Conservation (phyloP, 2,329 filamentous ascomycete genomes). For the Xylariaceae sp. region DNA sequence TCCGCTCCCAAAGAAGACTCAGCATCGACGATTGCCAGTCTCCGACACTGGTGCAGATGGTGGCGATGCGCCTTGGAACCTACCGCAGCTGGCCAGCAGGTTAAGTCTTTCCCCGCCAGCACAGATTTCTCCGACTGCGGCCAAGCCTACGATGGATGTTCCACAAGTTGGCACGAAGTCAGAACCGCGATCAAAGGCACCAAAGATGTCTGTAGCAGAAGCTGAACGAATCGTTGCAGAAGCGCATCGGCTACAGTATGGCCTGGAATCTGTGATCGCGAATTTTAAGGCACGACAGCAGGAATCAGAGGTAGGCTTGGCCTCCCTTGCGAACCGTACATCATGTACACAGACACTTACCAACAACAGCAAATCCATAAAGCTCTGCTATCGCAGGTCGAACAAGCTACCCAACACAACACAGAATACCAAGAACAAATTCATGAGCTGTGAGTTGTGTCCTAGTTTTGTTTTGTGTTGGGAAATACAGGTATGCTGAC, state of each 20-base stretch:
- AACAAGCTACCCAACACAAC: conserved; percentile 55
- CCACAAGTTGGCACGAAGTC: background rate
- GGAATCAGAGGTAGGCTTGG: conserved; percentile 51
- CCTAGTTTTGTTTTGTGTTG: no score
- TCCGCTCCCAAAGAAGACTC: conserved; percentile 12
- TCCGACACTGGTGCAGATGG: background rate
- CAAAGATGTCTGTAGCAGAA: conserved; percentile 18
- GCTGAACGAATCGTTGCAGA: conserved; percentile 35
- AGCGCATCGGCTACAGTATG: conserved; percentile 45
- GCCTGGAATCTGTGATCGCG: conserved; percentile 46
- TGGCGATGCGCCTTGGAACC: conserved; percentile 26
- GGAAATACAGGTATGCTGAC: no score
- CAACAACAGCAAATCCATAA: conserved; percentile 54
- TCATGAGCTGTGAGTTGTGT: conserved; percentile 47
- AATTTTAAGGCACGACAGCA: conserved; percentile 54
- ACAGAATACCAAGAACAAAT: conserved; percentile 57
- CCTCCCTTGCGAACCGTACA: background rate
- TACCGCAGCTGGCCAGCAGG: conserved; percentile 28
- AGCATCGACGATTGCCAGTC: background rate
- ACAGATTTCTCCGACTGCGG: conserved; percentile 15
- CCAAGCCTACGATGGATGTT: conserved; percentile 7
- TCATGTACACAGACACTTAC: conserved; percentile 23
- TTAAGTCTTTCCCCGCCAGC: conserved; percentile 16
- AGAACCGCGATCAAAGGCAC: conserved; percentile 1
- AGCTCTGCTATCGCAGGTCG: conserved; percentile 54